Evolutionary conservation across 805 yeast species (phyloP), one percentile per base, ranked within the genome.

Genomic region (Kodamaea laetipori): DNA sequence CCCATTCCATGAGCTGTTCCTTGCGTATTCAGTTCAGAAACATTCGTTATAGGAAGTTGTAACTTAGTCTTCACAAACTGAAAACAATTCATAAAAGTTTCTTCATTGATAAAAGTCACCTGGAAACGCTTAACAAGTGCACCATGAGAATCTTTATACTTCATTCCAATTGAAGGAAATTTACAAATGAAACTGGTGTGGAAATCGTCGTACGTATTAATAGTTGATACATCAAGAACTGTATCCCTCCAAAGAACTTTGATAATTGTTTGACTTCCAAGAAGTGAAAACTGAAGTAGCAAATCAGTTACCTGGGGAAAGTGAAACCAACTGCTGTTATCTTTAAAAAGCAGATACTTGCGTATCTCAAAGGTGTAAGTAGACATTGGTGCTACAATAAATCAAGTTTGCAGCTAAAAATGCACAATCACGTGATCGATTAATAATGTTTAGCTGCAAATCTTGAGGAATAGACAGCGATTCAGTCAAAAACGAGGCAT

Each of bases 101-200:
- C 37, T 12, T 15, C 17, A n/a, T 27, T 27, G 13, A 30, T 31
- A 36, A 44, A 64, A 7, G 61, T 55, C 3, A 64, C 48, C 46
- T 66, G 71, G 47, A 66, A 63, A 23, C 70, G 45, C 21, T 53
- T 52, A 12, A 53, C 11, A 2, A 58, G 39, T 8, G 38, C 41
- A 1, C 67, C 66, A 9, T 41, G 37, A 7, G 46, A 36, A 41
- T 52, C 56, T 3, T 49, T 28, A 19, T 54, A 51, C 44, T 65
- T 66, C 46, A 62, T 51, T 1, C 67, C 68, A 7, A 66, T 43
- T 7, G 63, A 54, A 1, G 69, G 69, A 28, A 34, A 55, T 28
- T 53, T 54, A 3, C 56, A 45, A 9, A 59, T 47, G 12, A 60
- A 48, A 7, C 60, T 46, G 2, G 49, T 44, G 5, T 48, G 44